Conservation (phyloP, 2,329 filamentous ascomycete species). For the Fonsecaea erecta region DNA sequence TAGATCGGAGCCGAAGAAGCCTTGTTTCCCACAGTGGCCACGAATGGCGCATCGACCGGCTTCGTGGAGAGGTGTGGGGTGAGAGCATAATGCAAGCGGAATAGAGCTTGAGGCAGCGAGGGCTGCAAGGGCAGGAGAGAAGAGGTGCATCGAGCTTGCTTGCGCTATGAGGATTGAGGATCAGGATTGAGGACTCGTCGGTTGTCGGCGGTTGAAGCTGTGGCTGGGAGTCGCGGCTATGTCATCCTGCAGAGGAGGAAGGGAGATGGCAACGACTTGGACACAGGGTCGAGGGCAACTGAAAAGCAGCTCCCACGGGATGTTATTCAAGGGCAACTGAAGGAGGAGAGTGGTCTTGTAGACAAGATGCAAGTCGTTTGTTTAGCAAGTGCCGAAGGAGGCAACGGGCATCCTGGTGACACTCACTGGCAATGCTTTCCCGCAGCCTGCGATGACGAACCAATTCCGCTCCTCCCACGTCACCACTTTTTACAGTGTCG, state of each 20-base stretch:
- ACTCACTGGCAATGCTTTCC: background rate
- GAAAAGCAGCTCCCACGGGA: background rate
- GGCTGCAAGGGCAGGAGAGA: constrained; percentile 16
- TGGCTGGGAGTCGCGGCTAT: background rate
- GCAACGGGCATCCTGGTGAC: background rate
- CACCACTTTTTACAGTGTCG: constrained; percentile 4
- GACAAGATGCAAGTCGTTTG: background rate
- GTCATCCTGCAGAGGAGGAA: background rate
- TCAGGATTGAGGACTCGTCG: background rate
- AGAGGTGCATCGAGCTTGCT: constrained; percentile 23
- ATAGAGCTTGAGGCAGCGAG: constrained; percentile 23
- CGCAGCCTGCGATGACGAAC: background rate
- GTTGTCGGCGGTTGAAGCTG: background rate
- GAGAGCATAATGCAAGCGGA: constrained; percentile 19
- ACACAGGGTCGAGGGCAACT: background rate
- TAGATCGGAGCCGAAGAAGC: constrained; percentile 84
- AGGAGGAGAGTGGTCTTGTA: background rate
- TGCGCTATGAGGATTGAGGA: background rate
- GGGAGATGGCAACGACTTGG: background rate
- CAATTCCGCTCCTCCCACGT: constrained; percentile 8
- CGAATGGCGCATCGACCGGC: constrained; percentile 86
- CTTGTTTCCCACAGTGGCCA: constrained; percentile 87
- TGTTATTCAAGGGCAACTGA: background rate
- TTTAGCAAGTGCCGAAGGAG: background rate
- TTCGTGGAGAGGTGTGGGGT: constrained; percentile 68